Evolutionary conservation across 495 filamentous ascomycete genomes (phyloP).

Genomic region (Penicillium canescens): DNA sequence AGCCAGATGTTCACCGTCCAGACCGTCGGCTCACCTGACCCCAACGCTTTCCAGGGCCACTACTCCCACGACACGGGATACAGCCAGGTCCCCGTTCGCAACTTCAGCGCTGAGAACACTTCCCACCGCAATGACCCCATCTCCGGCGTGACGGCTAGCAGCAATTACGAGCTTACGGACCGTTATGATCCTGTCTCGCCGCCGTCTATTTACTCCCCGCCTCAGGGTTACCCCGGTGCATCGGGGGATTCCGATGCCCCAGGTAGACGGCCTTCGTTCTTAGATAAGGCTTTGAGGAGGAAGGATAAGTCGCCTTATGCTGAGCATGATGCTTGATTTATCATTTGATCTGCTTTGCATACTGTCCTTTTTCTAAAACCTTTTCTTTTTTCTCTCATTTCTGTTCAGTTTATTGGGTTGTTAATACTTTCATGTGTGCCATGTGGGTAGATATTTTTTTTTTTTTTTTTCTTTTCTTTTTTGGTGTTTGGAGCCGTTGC

Average conservation of each 20-base stretch:
- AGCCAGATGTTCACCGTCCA: constrained; percentile 3
- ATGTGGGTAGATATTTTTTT: too few species aligned
- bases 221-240: constrained; percentile 3
- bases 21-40: constrained; percentile 15
- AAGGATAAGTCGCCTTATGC: constrained; percentile 17
- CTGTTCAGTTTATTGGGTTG: too few species aligned
- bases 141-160: constrained; percentile 11
- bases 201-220: constrained; percentile 20
- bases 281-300: constrained; percentile 7
- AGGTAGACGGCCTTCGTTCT: constrained; percentile 7
- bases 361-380: background rate
- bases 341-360: background rate
- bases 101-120: constrained; percentile 5
- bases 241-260: background rate
- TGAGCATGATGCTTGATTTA: constrained; percentile 13
- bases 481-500: too few species aligned
- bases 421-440: too few species aligned
- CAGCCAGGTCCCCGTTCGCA: constrained; percentile 11
- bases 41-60: constrained; percentile 14
- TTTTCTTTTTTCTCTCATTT: too few species aligned
- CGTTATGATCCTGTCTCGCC: constrained; percentile 28
- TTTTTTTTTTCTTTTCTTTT: too few species aligned
- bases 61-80: constrained; percentile 16
- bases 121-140: constrained; percentile 5
- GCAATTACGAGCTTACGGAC: constrained; percentile 16